Conservation (phyloP, 768 basidiomycete genomes). For the Boletales sp. region DNA sequence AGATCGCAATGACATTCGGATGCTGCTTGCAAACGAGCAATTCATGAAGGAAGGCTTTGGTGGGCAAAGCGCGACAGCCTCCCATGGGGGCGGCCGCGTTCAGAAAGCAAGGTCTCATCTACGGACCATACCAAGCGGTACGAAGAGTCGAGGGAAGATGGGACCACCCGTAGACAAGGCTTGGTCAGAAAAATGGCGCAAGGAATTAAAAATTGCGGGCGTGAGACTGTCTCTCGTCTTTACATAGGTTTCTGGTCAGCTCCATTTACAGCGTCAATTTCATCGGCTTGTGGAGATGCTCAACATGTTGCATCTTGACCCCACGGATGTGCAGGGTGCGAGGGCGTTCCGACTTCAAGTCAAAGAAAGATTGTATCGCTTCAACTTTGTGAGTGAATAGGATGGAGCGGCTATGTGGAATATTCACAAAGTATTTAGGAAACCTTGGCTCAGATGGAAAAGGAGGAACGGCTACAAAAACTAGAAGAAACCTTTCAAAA, state of each 20-base stretch:
- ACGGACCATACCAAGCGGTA: constrained; percentile 17
- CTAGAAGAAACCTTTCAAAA: constrained; percentile 90
- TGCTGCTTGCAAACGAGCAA: constrained; percentile 59
- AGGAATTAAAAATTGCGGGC: constrained; percentile 83
- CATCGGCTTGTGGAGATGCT: constrained; percentile 90
- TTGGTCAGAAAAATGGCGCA: constrained; percentile 80
- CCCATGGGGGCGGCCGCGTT: constrained; percentile 47
- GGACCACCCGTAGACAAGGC: constrained; percentile 73
- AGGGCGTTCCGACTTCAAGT: constrained; percentile 83
- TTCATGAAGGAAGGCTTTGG: constrained; percentile 76
- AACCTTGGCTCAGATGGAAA: constrained; percentile 82
- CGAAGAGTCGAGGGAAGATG: constrained; percentile 51
- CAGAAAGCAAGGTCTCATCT: constrained; percentile 39
- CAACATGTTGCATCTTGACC: constrained; percentile 67
- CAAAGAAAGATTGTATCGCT: constrained; percentile 91
- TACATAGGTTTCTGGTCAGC: constrained; percentile 1
- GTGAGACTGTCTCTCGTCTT: constrained; percentile 39
- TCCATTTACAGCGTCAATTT: constrained; percentile 76
- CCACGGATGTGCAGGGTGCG: constrained; percentile 48
- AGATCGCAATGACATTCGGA: constrained; percentile 85
- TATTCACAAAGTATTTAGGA: constrained; percentile 47
- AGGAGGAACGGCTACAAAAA: constrained; percentile 82
- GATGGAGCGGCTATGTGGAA: neutral
- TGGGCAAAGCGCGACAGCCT: constrained; percentile 26
- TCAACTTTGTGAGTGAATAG: constrained; percentile 76